Evolutionary conservation across 306 rosid genomes (phyloP), one percentile per base, ranked within the genome.

Genomic region (Lathyrus tuberosus): DNA sequence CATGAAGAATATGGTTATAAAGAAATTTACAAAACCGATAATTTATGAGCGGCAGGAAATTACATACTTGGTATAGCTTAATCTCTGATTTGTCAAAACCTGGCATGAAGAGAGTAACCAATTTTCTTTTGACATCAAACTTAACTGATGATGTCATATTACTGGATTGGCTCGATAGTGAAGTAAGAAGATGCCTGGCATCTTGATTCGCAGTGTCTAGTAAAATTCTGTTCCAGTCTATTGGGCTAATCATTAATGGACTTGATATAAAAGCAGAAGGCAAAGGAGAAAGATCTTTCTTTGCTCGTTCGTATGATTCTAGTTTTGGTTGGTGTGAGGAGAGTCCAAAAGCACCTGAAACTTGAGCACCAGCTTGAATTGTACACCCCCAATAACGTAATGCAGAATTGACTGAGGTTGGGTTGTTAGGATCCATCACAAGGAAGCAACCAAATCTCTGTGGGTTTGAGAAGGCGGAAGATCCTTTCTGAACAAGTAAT

Each of bases 71-170:
- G 82, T 88, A 91, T 65, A 91, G 86, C 83, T 91, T 91, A 83
- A 94, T 89, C 80, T 94, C 96, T 59, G 96, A 84, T 88, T 94
- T 91, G 78, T 87, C 91, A 82, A 94, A 88, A 62, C 99, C 97
- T 13, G 97, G 97, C 92, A 94, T 80, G 82, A 91, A 82, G 78
- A 94, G 96, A 31, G 90, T 89, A 53, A 94, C 85, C 0, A 76
- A 67, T 83, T 83, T 94, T 74, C 84, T 73, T 70, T 73, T 83
- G 26, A 81, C 46, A 84, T 91, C 88, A 75, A 91, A 94, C 63
- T 80, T 85, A 58, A 91, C 91, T 0, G 97, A 76, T 12, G 88
- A 62, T 10, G 49, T 44, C 69, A 35, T 24, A 65, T 69, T 54
- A 75, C 81, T 72, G 70, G 44, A 10, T 78, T 71, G 81, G 69